Percentiles rank a stretch among this genome's conserved stretches.
Evolutionary conservation across 768 basidiomycete genomes (phyloP).

Genomic region (Tylopilus felleus): DNA sequence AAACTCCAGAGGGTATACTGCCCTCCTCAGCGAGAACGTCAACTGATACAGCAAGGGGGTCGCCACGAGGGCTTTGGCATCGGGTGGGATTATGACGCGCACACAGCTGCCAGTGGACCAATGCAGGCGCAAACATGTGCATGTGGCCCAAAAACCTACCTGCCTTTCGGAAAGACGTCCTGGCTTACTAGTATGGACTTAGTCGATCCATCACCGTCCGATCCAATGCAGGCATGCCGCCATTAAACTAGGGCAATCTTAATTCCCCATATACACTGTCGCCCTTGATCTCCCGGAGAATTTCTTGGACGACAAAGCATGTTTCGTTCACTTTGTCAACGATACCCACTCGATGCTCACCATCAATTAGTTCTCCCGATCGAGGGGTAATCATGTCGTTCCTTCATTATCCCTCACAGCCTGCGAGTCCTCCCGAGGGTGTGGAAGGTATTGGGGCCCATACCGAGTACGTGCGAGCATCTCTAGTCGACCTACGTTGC

Average conservation of each 20-base stretch:
- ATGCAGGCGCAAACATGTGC: conserved; percentile 75
- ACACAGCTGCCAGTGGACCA: not conserved
- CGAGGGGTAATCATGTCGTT: conserved; percentile 84
- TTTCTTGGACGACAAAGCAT: conserved; percentile 82
- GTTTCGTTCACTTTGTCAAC: conserved; percentile 2
- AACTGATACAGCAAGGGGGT: conserved; percentile 72
- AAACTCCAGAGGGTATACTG: conserved; percentile 85
- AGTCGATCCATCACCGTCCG: conserved; percentile 25
- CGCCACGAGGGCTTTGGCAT: conserved; percentile 88
- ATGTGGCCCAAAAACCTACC: conserved; percentile 66
- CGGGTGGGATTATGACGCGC: conserved; percentile 48
- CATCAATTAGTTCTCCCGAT: conserved; percentile 55
- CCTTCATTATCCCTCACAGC: conserved; percentile 84
- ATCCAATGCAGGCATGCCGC: conserved; percentile 49
- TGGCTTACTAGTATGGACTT: conserved; percentile 59
- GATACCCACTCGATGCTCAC: not conserved
- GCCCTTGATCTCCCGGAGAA: conserved; percentile 71
- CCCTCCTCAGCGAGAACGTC: conserved; percentile 68
- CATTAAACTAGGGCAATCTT: conserved; percentile 54
- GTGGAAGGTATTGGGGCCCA: conserved; percentile 82
- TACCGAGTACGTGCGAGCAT: conserved; percentile 57
- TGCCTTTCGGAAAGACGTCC: conserved; percentile 56
- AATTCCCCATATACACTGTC: conserved; percentile 84
- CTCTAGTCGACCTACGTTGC: not conserved
- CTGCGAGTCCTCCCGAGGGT: conserved; percentile 38